These are phyloP conservation scores for Scutellaria barbata DNA, from an alignment of 257 asterid genomes.

Conservation along the genomic window DNA sequence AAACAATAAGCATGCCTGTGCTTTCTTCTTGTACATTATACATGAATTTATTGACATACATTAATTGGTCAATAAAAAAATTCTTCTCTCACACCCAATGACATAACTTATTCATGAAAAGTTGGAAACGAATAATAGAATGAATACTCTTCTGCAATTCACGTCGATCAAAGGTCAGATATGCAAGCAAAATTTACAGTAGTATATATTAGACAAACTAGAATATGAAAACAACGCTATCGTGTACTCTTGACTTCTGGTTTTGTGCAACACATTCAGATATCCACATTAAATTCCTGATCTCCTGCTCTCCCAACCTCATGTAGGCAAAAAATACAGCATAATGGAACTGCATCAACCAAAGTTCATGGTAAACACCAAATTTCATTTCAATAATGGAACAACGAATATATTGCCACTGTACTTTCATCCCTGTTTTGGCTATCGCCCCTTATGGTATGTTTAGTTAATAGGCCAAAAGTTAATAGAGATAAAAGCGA, in stretches of 20 bases:
- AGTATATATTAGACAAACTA: constrained; percentile 39
- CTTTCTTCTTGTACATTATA: constrained; percentile 31
- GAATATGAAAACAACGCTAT: constrained; percentile 88
- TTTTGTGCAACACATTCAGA: constrained; percentile 96
- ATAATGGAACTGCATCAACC: constrained; percentile 76
- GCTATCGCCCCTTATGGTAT: too few species aligned
- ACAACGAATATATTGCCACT: background rate
- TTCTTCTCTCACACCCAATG: constrained; percentile 26
- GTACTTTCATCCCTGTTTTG: too few species aligned
- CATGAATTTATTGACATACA: constrained; percentile 31
- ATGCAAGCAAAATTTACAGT: constrained; percentile 38
- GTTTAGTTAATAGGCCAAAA: too few species aligned
- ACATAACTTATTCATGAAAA: constrained; percentile 38
- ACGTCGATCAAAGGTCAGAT: constrained; percentile 26
- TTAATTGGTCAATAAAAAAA: constrained; percentile 17
- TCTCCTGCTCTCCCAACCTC: constrained; percentile 95
- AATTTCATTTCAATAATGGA: background rate
- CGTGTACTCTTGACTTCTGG: constrained; percentile 94
- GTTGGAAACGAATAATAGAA: constrained; percentile 23
- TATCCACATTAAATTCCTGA: constrained; percentile 97
- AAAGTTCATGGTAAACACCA: constrained; percentile 19
- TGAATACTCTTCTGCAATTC: constrained; percentile 34
- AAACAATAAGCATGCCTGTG: background rate
- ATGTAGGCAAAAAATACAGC: constrained; percentile 90
- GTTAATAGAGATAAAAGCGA: too few species aligned